A percentile compares a stretch with the other conserved stretches of the same genome.
These are phyloP conservation scores for Talaromyces pinophilus DNA, from an alignment of 2,329 filamentous ascomycete genomes.

Conservation along the genomic window DNA sequence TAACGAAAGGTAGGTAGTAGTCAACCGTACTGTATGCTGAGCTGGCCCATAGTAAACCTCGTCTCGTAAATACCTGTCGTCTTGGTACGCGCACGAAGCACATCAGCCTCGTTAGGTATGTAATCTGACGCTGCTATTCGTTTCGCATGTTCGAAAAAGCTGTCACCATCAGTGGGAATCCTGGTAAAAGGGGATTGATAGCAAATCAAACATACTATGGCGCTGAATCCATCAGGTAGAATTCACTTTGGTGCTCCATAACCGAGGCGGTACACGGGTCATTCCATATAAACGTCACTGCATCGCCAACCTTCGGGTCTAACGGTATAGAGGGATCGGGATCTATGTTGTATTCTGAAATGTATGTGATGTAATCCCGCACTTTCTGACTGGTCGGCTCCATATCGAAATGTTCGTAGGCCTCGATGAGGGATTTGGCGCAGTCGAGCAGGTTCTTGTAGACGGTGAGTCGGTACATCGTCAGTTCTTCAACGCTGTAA, in stretches of 20 bases:
- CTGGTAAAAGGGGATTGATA: not conserved
- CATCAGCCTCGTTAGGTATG: slow-evolving; percentile 90
- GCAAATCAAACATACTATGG: slow-evolving; percentile 73
- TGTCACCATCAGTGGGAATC: slow-evolving; percentile 44
- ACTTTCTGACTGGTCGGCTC: slow-evolving; percentile 72
- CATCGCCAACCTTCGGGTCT: slow-evolving; percentile 76
- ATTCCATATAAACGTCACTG: slow-evolving; percentile 84
- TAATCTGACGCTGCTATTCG: slow-evolving; percentile 84
- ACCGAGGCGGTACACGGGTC: slow-evolving; percentile 80
- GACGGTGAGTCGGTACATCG: slow-evolving; percentile 91
- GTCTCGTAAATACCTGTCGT: slow-evolving; percentile 99
- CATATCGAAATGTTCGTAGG: slow-evolving; percentile 89
- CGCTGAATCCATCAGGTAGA: slow-evolving; percentile 98
- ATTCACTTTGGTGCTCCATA: slow-evolving; percentile 93
- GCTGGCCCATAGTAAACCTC: slow-evolving; percentile 94
- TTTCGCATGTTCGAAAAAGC: slow-evolving; percentile 92
- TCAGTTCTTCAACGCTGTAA: slow-evolving; percentile 90
- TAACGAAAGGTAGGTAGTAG: slow-evolving; percentile 18
- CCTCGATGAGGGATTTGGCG: slow-evolving; percentile 86
- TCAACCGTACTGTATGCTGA: slow-evolving; percentile 88
- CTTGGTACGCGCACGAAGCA: slow-evolving; percentile 92
- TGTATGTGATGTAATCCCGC: slow-evolving; percentile 72
- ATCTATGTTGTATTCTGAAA: slow-evolving; percentile 86
- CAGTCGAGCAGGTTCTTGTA: slow-evolving; percentile 99
- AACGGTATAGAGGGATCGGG: slow-evolving; percentile 85